Conservation (phyloP, 352 stramenopile species). For the Globisporangium okanoganense region DNA sequence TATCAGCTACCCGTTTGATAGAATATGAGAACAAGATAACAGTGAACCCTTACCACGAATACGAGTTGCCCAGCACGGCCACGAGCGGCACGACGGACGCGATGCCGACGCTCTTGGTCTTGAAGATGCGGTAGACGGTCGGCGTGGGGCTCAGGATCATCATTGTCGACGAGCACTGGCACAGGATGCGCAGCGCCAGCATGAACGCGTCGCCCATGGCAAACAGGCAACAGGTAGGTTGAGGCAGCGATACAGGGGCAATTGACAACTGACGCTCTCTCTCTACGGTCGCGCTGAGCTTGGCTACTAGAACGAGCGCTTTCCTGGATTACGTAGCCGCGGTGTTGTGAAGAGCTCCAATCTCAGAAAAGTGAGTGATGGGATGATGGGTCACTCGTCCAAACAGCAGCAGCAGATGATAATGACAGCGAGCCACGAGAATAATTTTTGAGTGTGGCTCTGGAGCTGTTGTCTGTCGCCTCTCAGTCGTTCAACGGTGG, state of each 20-base stretch:
- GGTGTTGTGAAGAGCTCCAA: background rate
- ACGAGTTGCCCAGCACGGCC: slow-evolving; percentile 34
- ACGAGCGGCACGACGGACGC: slow-evolving; percentile 33
- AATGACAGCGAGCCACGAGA: too few relatives aligned
- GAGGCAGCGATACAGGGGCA: background rate
- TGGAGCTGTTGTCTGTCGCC: too few relatives aligned
- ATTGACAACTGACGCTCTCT: background rate
- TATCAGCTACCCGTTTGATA: background rate
- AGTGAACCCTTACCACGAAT: slow-evolving; percentile 15
- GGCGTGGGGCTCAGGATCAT: slow-evolving; percentile 41
- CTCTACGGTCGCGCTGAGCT: too few relatives aligned
- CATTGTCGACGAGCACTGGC: slow-evolving; percentile 27
- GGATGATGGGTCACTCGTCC: background rate
- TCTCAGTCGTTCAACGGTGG: too few relatives aligned
- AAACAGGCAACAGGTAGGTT: background rate
- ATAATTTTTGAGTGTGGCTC: too few relatives aligned
- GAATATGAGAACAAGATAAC: background rate
- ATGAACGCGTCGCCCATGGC: slow-evolving; percentile 12
- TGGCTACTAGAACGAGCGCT: background rate
- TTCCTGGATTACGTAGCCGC: background rate
- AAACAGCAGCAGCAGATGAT: background rate
- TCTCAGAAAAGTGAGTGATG: background rate
- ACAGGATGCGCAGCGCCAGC: slow-evolving; percentile 28
- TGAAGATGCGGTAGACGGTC: slow-evolving; percentile 39
- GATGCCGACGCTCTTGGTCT: slow-evolving; percentile 30